phyloP scores from a whole-genome alignment of 1,139 yeast genomes.

The Arxiozyma bovina region DNA sequence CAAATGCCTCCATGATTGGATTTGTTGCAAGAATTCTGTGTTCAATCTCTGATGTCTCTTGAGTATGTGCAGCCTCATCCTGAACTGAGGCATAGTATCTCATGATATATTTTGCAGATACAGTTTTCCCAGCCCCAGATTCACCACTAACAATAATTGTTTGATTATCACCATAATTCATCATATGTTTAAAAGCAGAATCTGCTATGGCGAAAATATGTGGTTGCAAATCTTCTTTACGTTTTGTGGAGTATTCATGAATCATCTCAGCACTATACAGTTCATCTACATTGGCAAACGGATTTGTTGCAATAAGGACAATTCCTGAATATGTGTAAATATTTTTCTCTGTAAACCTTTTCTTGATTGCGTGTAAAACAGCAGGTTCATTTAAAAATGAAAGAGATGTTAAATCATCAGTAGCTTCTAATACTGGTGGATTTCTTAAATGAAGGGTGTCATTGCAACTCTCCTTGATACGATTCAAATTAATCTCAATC shows the following conservation, averaged over 20 bases:
- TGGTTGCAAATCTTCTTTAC: constrained; percentile 82
- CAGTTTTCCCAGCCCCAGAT: constrained; percentile 98
- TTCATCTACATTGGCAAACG: constrained; percentile 86
- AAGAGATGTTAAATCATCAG: constrained; percentile 86
- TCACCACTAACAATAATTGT: constrained; percentile 97
- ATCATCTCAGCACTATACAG: constrained; percentile 85
- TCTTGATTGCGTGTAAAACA: constrained; percentile 84
- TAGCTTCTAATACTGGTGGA: constrained; percentile 73
- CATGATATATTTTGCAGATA: constrained; percentile 94
- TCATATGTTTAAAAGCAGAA: constrained; percentile 96
- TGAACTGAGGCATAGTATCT: constrained; percentile 95
- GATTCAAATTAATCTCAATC: constrained; percentile 20
- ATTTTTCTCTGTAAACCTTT: constrained; percentile 79
- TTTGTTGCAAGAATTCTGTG: constrained; percentile 93
- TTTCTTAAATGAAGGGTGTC: constrained; percentile 63
- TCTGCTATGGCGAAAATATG: constrained; percentile 97
- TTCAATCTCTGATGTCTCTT: constrained; percentile 82
- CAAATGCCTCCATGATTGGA: constrained; percentile 98
- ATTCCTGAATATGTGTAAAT: constrained; percentile 96
- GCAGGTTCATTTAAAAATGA: constrained; percentile 85
- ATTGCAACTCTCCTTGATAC: constrained; percentile 41
- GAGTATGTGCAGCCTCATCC: constrained; percentile 24
- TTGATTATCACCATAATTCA: constrained; percentile 73
- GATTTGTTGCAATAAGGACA: constrained; percentile 92
- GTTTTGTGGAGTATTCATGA: constrained; percentile 85